Evolutionary conservation across 495 filamentous ascomycete species (phyloP), one percentile per base, ranked within the genome.

Genomic region (Filosporella fistucella): DNA sequence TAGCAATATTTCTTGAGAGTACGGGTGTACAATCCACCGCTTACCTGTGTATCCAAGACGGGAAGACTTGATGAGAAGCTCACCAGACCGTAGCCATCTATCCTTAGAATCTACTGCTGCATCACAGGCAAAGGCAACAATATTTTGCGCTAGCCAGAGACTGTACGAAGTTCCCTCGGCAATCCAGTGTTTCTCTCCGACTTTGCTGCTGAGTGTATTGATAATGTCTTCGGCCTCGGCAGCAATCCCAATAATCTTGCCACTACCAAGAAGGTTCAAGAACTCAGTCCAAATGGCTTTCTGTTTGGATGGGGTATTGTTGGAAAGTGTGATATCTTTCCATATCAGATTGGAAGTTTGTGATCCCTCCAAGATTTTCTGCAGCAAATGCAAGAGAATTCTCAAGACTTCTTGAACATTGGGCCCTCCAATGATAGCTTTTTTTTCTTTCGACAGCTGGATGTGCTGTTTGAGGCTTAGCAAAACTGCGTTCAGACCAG

Each of bases 41-140:
- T 63, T 73, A 89, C 89, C 84, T 32, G 74, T 68, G 66, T 91
- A 85, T 4, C 89, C 91, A 46, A 96, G 63, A 23, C 77, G 80
- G 30, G 93, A 65, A 1, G 77, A 72, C 54, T 83, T 85, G 9
- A n/a, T n/a, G n/a, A n/a, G n/a, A n/a, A n/a, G n/a, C 74, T 72
- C 26, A 84, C 70, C 22, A 96, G 54, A 30, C 80, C 72, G 35
- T 80, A 73, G 18, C 77, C 72, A 25, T 76, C 61, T 62, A 18
- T 63, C 62, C 24, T 74, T 69, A 22, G 77, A 64, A 20, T 68
- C 55, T 3, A 49, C 33, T 2, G 49, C 48, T 12, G 70, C 17
- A 5, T 12, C 62, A 30, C 62, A 62, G 21, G 68, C 63, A 66
- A 84, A 76, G 17, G 66, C 45, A 12, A 71, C 70, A 32, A 91